These are phyloP conservation scores for Ustilago shanxiensis DNA, from an alignment of 1,284 basidiomycete genomes.

Conservation along the genomic window DNA sequence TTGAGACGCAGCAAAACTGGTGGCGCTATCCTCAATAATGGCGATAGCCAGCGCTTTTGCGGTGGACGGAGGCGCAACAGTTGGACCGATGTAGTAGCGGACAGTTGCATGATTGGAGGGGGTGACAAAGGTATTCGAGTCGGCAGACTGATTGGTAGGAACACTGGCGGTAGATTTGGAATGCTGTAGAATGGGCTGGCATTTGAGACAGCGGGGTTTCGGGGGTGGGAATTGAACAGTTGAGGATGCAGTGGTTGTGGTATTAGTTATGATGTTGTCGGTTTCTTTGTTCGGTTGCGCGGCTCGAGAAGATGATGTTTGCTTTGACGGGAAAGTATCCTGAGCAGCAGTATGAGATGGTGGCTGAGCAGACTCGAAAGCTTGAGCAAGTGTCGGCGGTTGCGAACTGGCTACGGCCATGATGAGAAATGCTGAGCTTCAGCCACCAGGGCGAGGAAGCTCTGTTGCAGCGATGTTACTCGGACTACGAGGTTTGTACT, in stretches of 20 bases:
- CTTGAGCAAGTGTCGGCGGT: not conserved
- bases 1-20: not conserved
- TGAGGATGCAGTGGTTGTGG: not conserved
- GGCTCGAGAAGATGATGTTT: constrained; percentile 4
- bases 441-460: not conserved
- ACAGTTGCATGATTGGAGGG: constrained; percentile 25
- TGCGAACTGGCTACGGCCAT: constrained; percentile 14
- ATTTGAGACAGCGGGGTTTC: constrained; percentile 31
- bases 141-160: constrained; percentile 12
- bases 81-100: constrained; percentile 53
- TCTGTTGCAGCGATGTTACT: not conserved
- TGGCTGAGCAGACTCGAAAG: constrained; percentile 17
- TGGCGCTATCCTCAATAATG: constrained; percentile 38
- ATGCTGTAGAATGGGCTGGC: constrained; percentile 31
- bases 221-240: constrained; percentile 28
- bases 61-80: constrained; percentile 33
- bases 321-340: constrained; percentile 2
- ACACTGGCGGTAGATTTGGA: constrained; percentile 24
- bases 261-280: not conserved
- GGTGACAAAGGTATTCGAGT: constrained; percentile 23
- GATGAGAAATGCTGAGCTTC: not conserved
- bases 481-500: not conserved
- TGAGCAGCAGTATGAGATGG: not conserved
- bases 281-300: not conserved
- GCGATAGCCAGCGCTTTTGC: constrained; percentile 45